Evolutionary conservation across 768 basidiomycete species (phyloP).

Genomic region (Postia placenta): DNA sequence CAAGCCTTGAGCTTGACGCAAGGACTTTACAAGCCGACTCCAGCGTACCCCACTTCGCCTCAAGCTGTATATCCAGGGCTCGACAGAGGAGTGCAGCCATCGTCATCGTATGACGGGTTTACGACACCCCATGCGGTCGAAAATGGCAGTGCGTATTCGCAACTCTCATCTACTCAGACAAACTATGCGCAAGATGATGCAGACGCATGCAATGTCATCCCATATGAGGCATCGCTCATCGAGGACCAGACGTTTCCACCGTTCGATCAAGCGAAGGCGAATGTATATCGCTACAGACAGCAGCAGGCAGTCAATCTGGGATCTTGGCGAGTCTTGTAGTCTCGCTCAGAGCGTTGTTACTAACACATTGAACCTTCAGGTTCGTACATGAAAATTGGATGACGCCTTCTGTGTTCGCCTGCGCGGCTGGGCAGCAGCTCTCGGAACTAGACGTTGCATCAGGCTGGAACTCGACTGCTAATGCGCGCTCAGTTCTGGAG

Average conservation of each 20-base stretch:
- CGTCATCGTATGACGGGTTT: too few relatives aligned
- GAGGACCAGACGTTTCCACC: constrained; percentile 36
- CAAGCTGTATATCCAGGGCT: too few relatives aligned
- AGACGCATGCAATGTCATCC: constrained; percentile 2
- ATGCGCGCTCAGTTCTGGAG: constrained; percentile 49
- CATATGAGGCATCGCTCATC: constrained; percentile 5
- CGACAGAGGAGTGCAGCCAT: too few relatives aligned
- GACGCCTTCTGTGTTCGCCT: constrained; percentile 57
- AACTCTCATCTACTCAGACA: too few relatives aligned
- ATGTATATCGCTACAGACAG: constrained; percentile 53
- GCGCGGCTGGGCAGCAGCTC: constrained; percentile 42
- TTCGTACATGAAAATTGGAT: constrained; percentile 76
- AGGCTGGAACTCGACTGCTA: constrained; percentile 44
- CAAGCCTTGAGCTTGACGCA: constrained; percentile 26
- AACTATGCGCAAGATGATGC: constrained; percentile 2
- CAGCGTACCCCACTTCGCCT: constrained; percentile 1
- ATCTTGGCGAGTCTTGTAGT: constrained; percentile 39
- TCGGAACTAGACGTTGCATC: constrained; percentile 64
- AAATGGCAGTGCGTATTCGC: too few relatives aligned
- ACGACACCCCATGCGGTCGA: too few relatives aligned
- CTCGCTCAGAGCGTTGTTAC: neutral
- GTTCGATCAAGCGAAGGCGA: constrained; percentile 43
- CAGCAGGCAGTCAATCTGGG: constrained; percentile 63
- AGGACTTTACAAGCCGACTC: constrained; percentile 25
- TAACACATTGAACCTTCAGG: constrained; percentile 28